These are phyloP conservation scores for Dorcoceras hygrometricum DNA, from an alignment of 257 asterid species.

Conservation along the genomic window DNA sequence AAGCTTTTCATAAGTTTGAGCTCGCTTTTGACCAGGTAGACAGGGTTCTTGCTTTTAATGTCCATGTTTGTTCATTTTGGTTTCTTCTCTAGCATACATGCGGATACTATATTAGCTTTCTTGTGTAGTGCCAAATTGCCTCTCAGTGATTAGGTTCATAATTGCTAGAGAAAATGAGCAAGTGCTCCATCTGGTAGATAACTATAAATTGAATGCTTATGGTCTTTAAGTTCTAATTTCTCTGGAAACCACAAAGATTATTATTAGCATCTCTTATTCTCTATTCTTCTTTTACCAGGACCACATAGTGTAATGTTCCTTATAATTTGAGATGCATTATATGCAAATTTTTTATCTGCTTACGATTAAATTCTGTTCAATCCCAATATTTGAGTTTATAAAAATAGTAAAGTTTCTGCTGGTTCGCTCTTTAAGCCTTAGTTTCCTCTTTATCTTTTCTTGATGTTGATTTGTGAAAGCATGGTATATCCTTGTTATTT, in stretches of 20 bases:
- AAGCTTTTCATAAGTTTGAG: conserved; percentile 54
- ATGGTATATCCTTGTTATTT: neutral
- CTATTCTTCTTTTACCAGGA: neutral
- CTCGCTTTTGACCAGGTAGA: conserved; percentile 66
- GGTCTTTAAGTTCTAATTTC: neutral
- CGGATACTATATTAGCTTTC: neutral
- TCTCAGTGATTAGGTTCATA: conserved; percentile 3
- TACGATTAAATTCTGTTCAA: neutral
- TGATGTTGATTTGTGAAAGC: neutral
- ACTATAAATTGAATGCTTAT: neutral
- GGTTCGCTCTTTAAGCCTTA: neutral
- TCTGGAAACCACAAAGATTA: neutral
- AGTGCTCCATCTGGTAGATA: neutral
- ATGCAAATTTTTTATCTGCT: neutral
- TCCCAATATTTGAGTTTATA: conserved; percentile 7
- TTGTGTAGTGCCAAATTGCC: neutral
- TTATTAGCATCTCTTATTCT: neutral
- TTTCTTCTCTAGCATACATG: conserved; percentile 2
- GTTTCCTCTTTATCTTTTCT: conserved; percentile 1
- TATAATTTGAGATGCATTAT: neutral
- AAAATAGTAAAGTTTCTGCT: conserved; percentile 5
- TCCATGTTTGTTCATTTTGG: neutral
- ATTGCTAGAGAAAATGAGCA: neutral
- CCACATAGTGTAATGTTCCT: neutral
- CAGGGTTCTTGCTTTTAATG: conserved; percentile 28